phyloP scores from a whole-genome alignment of 1,139 yeast genomes.

The Pichia sp. region DNA sequence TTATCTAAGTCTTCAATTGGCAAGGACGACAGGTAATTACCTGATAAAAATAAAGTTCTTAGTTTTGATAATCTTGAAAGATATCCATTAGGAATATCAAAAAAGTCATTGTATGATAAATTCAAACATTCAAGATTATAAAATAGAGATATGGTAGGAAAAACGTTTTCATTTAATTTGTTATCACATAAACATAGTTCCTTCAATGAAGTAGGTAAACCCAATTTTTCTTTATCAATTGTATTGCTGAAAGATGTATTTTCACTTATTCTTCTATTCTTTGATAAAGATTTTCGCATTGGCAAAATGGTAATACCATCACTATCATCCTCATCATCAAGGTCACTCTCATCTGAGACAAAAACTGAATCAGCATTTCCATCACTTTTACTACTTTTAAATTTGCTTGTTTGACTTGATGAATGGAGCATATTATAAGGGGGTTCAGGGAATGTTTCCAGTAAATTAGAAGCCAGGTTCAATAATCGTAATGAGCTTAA shows the following conservation, averaged over 20 bases:
- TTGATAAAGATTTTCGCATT: background rate
- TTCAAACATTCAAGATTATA: slow-evolving; percentile 59
- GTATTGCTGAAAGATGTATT: slow-evolving; percentile 3
- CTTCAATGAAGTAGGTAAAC: slow-evolving; percentile 48
- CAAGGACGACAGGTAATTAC: slow-evolving; percentile 69
- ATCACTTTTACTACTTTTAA: slow-evolving; percentile 1
- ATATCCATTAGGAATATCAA: slow-evolving; percentile 75
- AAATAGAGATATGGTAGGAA: slow-evolving; percentile 60
- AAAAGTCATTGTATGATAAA: slow-evolving; percentile 73
- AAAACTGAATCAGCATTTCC: background rate
- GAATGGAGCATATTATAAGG: slow-evolving; percentile 25
- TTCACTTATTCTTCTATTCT: slow-evolving; percentile 24
- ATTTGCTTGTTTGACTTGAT: background rate
- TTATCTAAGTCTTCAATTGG: slow-evolving; percentile 81
- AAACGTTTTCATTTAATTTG: slow-evolving; percentile 69
- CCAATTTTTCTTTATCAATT: slow-evolving; percentile 12
- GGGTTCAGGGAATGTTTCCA: slow-evolving; percentile 60
- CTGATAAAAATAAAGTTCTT: slow-evolving; percentile 71
- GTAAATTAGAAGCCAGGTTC: slow-evolving; percentile 75
- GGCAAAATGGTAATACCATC: slow-evolving; percentile 8
- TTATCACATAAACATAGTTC: slow-evolving; percentile 74
- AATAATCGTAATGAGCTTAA: slow-evolving; percentile 50
- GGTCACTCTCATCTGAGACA: slow-evolving; percentile 7
- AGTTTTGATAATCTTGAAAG: slow-evolving; percentile 51
- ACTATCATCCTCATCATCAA: too few relatives aligned